Percentiles rank a stretch among this genome's conserved stretches.
These are phyloP conservation scores for Sphagnum magellanicum DNA, from an alignment of 228 moss, liverwort and hornwort genomes.

Conservation along the genomic window DNA sequence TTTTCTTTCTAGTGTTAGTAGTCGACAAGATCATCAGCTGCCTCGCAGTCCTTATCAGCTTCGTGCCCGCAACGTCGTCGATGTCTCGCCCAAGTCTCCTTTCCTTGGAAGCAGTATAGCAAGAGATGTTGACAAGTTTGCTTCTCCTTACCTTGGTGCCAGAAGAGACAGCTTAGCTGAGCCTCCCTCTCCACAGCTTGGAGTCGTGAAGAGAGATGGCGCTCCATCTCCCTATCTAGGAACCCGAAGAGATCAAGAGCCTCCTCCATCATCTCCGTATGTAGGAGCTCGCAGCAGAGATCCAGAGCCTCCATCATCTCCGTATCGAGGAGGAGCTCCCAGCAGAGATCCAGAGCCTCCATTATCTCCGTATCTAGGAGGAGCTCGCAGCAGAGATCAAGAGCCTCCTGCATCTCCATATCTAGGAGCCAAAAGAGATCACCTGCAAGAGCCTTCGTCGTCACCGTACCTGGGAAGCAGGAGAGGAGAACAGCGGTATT, in stretches of 20 bases:
- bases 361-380: background rate
- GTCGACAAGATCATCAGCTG: too few species aligned
- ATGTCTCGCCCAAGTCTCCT: background rate
- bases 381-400: background rate
- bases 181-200: conserved; percentile 7
- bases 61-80: background rate
- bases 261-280: conserved; percentile 1
- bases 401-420: background rate
- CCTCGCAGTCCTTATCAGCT: too few species aligned
- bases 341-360: background rate
- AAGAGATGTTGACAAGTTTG: background rate
- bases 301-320: conserved; percentile 1
- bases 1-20: too few species aligned
- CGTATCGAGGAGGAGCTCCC: background rate
- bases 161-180: conserved; percentile 8
- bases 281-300: conserved; percentile 4
- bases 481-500: background rate
- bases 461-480: background rate
- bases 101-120: background rate
- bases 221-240: conserved; percentile 15
- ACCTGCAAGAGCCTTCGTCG: background rate
- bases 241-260: conserved; percentile 6
- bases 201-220: conserved; percentile 3
- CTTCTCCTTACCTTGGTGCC: conserved; percentile 15
- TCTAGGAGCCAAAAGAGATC: background rate